Percentiles rank a stretch among this genome's conserved stretches.
Evolutionary conservation across 805 yeast genomes (phyloP).

Genomic region (Cyberlindnera lachancei): DNA sequence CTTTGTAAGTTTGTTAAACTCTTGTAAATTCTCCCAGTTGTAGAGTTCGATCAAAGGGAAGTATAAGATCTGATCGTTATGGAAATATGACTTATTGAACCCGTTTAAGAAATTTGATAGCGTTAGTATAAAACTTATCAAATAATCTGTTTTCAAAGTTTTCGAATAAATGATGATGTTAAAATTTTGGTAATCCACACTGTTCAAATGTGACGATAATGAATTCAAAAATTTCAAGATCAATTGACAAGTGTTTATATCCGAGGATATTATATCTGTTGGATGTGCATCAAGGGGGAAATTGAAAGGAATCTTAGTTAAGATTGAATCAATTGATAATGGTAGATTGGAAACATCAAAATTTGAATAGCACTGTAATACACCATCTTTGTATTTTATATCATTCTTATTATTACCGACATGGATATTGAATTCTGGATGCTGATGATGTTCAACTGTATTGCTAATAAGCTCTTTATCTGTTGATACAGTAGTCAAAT

Average conservation of each 20-base stretch:
- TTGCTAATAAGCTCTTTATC: no score
- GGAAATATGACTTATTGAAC: constrained; percentile 35
- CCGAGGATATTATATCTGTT: constrained; percentile 16
- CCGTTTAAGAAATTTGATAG: constrained; percentile 33
- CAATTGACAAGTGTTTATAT: constrained; percentile 17
- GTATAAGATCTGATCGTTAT: constrained; percentile 32
- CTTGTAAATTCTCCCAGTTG: constrained; percentile 37
- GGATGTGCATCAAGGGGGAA: constrained; percentile 16
- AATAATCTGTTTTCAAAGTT: constrained; percentile 33
- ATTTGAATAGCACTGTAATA: constrained; percentile 23
- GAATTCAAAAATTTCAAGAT: constrained; percentile 24
- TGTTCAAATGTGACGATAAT: constrained; percentile 28
- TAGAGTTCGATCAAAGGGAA: constrained; percentile 60
- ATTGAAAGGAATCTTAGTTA: constrained; percentile 27
- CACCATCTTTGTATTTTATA: constrained; percentile 17
- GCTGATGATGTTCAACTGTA: no score
- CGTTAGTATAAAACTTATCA: constrained; percentile 34
- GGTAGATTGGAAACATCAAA: constrained; percentile 19
- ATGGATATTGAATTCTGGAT: no score
- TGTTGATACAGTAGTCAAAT: no score
- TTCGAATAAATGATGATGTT: constrained; percentile 33
- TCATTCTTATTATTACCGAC: no score
- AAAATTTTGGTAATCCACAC: constrained; percentile 31
- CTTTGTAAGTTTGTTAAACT: constrained; percentile 15
- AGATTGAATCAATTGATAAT: constrained; percentile 26